Evolutionary conservation across 225 moss, liverwort and hornwort species (phyloP).

Genomic region (Climacium dendroides): DNA sequence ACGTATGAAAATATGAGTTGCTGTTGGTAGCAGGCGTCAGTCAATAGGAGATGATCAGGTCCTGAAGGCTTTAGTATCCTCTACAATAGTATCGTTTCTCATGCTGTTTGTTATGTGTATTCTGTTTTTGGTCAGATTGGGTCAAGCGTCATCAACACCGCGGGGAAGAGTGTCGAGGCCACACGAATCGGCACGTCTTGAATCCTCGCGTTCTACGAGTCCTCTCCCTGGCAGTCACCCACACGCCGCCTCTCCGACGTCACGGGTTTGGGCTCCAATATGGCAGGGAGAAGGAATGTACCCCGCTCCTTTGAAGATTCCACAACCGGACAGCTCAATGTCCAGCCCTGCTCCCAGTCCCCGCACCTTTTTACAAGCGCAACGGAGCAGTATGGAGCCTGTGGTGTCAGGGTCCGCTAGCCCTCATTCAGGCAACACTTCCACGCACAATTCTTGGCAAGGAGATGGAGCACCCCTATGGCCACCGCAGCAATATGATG

Average conservation of each 20-base stretch:
- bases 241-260: slow-evolving; percentile 40
- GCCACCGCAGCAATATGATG: slow-evolving; percentile 38
- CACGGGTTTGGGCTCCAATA: slow-evolving; percentile 46
- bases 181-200: slow-evolving; percentile 31
- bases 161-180: slow-evolving; percentile 54
- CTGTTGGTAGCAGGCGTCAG: neutral
- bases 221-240: slow-evolving; percentile 70
- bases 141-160: slow-evolving; percentile 27
- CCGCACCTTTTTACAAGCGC: slow-evolving; percentile 21
- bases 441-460: slow-evolving; percentile 84
- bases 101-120: neutral
- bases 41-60: neutral
- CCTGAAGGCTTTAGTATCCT: neutral
- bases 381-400: slow-evolving; percentile 40
- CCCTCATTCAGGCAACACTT: slow-evolving; percentile 80
- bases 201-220: slow-evolving; percentile 63
- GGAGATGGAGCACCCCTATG: slow-evolving; percentile 57
- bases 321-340: slow-evolving; percentile 76
- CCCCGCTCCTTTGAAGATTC: slow-evolving; percentile 45
- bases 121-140: slow-evolving; percentile 19
- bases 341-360: slow-evolving; percentile 95
- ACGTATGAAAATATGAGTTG: neutral
- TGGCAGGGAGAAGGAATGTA: slow-evolving; percentile 38
- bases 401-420: slow-evolving; percentile 60
- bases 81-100: neutral